Percentiles rank a stretch among this genome's conserved stretches.
phyloP scores from a whole-genome alignment of 768 basidiomycete species.

The Gelatoporia subvermispora region DNA sequence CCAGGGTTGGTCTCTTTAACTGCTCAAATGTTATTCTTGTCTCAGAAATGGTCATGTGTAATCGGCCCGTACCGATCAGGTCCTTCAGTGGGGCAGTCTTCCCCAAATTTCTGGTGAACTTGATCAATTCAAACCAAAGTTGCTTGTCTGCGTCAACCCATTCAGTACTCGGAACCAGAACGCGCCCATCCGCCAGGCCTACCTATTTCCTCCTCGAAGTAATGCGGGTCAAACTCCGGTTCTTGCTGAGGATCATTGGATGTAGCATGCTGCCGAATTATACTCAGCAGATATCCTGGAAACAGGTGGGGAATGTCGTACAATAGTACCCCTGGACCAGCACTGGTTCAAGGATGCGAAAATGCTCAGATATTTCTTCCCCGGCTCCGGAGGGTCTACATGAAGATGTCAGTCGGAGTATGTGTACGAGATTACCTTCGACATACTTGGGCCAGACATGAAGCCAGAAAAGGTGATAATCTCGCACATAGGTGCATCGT shows the following conservation, averaged over 20 bases:
- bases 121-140: slow-evolving; percentile 24
- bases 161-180: neutral
- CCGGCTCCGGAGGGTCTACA: neutral
- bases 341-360: slow-evolving; percentile 1
- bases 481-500: slow-evolving; percentile 26
- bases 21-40: neutral
- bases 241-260: slow-evolving; percentile 7
- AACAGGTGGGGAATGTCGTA: neutral
- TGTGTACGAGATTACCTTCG: neutral
- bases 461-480: slow-evolving; percentile 27
- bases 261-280: slow-evolving; percentile 1
- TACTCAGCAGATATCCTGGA: neutral
- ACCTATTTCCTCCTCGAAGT: slow-evolving; percentile 16
- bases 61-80: slow-evolving; percentile 14
- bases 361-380: slow-evolving; percentile 1
- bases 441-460: slow-evolving; percentile 21
- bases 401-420: neutral
- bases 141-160: slow-evolving; percentile 18
- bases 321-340: slow-evolving; percentile 15
- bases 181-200: neutral
- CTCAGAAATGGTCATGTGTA: neutral
- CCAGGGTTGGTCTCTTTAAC: slow-evolving; percentile 30
- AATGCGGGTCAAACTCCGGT: slow-evolving; percentile 14
- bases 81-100: slow-evolving; percentile 21
- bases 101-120: slow-evolving; percentile 22